Evolutionary conservation across 2,329 filamentous ascomycete species (phyloP).

Genomic region (Verticillium dahliae): DNA sequence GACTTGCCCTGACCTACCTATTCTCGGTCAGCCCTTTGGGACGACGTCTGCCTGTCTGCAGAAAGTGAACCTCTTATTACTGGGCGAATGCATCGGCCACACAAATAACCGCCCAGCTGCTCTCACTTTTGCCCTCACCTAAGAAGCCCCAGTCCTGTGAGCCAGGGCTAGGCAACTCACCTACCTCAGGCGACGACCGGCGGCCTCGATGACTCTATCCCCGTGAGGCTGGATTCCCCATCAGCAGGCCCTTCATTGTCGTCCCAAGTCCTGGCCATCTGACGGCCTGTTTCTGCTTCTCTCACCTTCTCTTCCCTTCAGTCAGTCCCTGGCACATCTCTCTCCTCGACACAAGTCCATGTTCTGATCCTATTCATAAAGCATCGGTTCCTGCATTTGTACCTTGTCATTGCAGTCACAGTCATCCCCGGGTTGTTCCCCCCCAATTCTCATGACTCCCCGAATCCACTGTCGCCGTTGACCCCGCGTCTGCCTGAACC

Average conservation of each 20-base stretch:
- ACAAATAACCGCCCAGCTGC: background rate
- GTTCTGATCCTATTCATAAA: background rate
- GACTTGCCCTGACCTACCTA: background rate
- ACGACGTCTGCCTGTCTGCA: background rate
- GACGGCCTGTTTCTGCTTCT: background rate
- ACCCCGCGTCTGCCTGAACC: background rate
- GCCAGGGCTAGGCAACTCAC: too few species aligned
- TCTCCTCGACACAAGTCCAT: background rate
- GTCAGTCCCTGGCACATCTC: background rate
- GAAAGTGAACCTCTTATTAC: background rate
- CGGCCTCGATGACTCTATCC: background rate
- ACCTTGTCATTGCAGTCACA: background rate
- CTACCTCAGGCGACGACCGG: background rate
- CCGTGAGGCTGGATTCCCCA: background rate
- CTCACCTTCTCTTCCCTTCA: background rate
- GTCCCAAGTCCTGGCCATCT: background rate
- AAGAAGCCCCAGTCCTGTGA: background rate
- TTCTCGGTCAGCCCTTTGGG: background rate
- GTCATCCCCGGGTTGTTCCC: background rate
- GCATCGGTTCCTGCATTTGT: background rate
- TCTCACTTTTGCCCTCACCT: background rate
- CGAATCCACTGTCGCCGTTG: background rate
- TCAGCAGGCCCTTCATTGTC: background rate
- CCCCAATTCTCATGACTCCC: background rate
- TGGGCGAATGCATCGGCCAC: background rate